Conservation (phyloP, 2,329 filamentous ascomycete genomes). For the Leptosphaerulina australis region DNA sequence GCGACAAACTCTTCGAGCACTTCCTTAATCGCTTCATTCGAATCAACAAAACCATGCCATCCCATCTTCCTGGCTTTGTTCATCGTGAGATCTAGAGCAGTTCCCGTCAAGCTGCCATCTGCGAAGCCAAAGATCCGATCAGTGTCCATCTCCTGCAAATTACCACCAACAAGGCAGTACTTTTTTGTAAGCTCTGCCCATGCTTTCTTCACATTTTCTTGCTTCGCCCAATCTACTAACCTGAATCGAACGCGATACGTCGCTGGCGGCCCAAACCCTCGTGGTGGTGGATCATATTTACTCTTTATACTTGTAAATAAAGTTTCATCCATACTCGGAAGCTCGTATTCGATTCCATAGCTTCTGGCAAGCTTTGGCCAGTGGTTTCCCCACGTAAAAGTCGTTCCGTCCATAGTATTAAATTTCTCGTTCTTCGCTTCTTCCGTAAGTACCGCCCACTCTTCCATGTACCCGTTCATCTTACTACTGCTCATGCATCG, state of each 20-base stretch:
- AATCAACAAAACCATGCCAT: constrained; percentile 56
- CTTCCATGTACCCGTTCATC: constrained; percentile 59
- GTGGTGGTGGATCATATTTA: constrained; percentile 37
- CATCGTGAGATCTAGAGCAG: constrained; percentile 45
- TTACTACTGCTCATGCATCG: constrained; percentile 53
- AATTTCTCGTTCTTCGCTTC: constrained; percentile 55
- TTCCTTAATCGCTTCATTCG: constrained; percentile 51
- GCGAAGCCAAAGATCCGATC: constrained; percentile 56
- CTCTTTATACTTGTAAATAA: constrained; percentile 26
- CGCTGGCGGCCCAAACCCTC: constrained; percentile 52
- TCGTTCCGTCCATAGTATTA: constrained; percentile 56
- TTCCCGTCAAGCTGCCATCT: constrained; percentile 49
- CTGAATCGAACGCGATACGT: constrained; percentile 51
- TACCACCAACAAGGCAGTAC: constrained; percentile 50
- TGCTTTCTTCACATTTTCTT: constrained; percentile 51
- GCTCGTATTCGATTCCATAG: constrained; percentile 51
- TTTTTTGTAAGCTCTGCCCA: constrained; percentile 55
- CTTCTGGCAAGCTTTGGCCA: constrained; percentile 56
- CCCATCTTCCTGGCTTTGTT: constrained; percentile 56
- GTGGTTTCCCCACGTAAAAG: constrained; percentile 56
- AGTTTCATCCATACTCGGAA: constrained; percentile 30
- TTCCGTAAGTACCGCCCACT: constrained; percentile 56
- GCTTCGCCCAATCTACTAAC: constrained; percentile 55
- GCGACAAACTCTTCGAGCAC: constrained; percentile 52
- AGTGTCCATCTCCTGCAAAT: constrained; percentile 50